Conservation (phyloP, 768 basidiomycete genomes). For the Trametes elegans region DNA sequence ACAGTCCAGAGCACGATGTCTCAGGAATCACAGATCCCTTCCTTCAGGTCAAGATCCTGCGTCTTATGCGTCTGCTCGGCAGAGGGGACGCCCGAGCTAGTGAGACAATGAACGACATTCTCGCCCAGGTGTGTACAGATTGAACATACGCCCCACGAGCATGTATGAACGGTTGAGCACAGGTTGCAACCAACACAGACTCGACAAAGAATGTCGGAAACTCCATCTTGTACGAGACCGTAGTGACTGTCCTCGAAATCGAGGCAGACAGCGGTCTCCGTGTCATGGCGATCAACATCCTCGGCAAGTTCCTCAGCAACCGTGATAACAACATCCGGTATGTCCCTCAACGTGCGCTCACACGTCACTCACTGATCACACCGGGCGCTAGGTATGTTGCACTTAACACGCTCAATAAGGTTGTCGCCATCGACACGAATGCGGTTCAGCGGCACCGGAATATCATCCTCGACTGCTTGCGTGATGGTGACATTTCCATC, state of each 20-base stretch:
- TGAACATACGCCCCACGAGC: neutral
- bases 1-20: slow-evolving; percentile 98
- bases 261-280: slow-evolving; percentile 94
- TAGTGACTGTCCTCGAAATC: slow-evolving; percentile 93
- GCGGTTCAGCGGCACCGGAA: slow-evolving; percentile 98
- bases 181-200: slow-evolving; percentile 99
- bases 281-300: slow-evolving; percentile 99
- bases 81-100: slow-evolving; percentile 82
- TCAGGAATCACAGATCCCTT: slow-evolving; percentile 99
- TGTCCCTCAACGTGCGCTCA: slow-evolving; percentile 16
- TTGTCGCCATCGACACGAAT: slow-evolving; percentile 95
- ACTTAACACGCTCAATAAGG: slow-evolving; percentile 96
- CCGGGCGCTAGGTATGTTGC: slow-evolving; percentile 80
- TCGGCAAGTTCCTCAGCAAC: slow-evolving; percentile 97
- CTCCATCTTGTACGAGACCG: slow-evolving; percentile 96
- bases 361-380: neutral
- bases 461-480: slow-evolving; percentile 97
- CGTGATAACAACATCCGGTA: slow-evolving; percentile 98
- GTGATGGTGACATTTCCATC: slow-evolving; percentile 99
- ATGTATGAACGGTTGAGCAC: neutral
- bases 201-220: slow-evolving; percentile 98
- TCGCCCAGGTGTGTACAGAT: slow-evolving; percentile 70
- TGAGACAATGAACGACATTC: slow-evolving; percentile 97
- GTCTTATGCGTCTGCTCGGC: slow-evolving; percentile 86
- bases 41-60: slow-evolving; percentile 89